Conservation (phyloP, 495 filamentous ascomycete genomes). For the Parathielavia hyrcaniae region DNA sequence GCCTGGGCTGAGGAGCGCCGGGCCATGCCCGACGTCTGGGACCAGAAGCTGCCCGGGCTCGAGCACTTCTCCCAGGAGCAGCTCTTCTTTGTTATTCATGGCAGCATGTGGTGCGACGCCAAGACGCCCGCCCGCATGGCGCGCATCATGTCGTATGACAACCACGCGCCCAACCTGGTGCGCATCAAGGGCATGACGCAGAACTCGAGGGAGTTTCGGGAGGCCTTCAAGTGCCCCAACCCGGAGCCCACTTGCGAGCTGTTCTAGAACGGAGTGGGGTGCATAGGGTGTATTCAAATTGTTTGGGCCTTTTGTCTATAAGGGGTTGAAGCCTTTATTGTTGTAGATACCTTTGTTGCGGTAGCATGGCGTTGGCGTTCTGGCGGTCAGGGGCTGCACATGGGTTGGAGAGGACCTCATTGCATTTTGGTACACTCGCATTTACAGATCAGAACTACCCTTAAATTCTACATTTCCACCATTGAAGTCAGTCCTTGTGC, state of each 20-base stretch:
- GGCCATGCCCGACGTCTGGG: constrained; percentile 35
- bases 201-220: constrained; percentile 62
- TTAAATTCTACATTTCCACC: too few species aligned
- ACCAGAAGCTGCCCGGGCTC: constrained; percentile 57
- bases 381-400: too few species aligned
- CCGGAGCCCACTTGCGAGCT: constrained; percentile 65
- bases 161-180: constrained; percentile 56
- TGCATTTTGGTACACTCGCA: too few species aligned
- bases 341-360: too few species aligned
- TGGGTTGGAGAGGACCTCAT: too few species aligned
- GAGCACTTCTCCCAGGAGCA: constrained; percentile 62
- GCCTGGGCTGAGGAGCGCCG: constrained; percentile 48
- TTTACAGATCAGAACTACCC: too few species aligned
- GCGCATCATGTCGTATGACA: constrained; percentile 51
- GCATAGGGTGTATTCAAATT: too few species aligned
- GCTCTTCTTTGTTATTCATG: constrained; percentile 64
- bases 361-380: too few species aligned
- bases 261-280: constrained; percentile 23
- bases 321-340: too few species aligned
- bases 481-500: too few species aligned
- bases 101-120: constrained; percentile 65
- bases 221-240: constrained; percentile 57
- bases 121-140: constrained; percentile 51
- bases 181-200: constrained; percentile 59
- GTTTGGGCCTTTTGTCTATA: too few species aligned